Percentiles rank a stretch among this genome's conserved stretches.
These are phyloP conservation scores for Tetrahymena malaccensis DNA, from an alignment of 73 alveolate species.

Conservation along the genomic window DNA sequence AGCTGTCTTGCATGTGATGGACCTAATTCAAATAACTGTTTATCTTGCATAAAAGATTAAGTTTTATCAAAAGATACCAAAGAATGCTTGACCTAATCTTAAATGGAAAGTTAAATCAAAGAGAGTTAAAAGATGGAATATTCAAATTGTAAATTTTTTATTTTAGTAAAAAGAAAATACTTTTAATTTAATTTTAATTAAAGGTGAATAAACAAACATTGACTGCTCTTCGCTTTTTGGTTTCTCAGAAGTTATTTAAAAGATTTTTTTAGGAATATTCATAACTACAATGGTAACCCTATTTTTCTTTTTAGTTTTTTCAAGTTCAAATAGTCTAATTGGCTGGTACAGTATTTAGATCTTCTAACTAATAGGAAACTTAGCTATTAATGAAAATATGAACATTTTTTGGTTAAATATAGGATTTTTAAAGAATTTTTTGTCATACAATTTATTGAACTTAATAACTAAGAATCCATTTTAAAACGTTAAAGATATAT, in stretches of 20 bases:
- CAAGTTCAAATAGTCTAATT: not conserved
- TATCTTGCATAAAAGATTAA: not conserved
- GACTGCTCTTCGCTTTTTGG: not conserved
- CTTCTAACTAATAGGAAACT: not conserved
- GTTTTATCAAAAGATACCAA: not conserved
- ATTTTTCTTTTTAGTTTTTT: no score
- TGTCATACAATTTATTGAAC: not conserved
- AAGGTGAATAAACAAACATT: not conserved
- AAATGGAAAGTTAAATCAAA: no score
- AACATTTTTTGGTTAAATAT: not conserved
- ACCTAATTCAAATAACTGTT: not conserved
- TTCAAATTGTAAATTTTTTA: not conserved
- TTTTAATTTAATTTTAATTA: no score
- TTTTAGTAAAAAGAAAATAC: no score
- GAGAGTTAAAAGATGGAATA: not conserved
- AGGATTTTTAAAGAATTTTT: not conserved
- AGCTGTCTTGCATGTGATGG: not conserved
- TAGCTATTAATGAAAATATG: not conserved
- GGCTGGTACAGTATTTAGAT: not conserved
- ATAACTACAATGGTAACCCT: not conserved
- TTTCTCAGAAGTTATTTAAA: not conserved
- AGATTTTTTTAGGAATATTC: not conserved
- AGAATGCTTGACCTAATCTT: not conserved
- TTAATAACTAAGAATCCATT: no score
- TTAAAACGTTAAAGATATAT: not conserved